phyloP scores from a whole-genome alignment of 2,329 filamentous ascomycete genomes.

The Microdochium bolleyi region DNA sequence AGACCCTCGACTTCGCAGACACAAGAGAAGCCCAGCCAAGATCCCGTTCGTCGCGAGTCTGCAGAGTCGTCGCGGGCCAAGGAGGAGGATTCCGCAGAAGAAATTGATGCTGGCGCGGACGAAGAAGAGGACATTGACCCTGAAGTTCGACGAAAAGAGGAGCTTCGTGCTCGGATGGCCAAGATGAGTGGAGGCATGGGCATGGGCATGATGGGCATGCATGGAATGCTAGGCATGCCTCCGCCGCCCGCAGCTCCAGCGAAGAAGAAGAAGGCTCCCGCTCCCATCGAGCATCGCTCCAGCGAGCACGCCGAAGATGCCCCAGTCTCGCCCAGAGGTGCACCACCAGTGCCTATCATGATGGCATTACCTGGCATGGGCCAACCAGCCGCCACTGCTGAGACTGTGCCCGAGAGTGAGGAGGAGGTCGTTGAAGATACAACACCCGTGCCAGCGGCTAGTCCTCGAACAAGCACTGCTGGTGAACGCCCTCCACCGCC shows the following conservation, averaged over 20 bases:
- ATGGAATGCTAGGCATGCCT: constrained; percentile 79
- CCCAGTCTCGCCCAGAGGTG: constrained; percentile 30
- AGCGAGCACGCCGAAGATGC: constrained; percentile 37
- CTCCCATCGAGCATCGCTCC: constrained; percentile 28
- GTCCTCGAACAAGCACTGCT: constrained; percentile 6
- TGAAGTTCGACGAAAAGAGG: constrained; percentile 76
- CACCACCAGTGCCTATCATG: constrained; percentile 49
- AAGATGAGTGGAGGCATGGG: constrained; percentile 95
- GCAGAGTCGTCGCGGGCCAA: constrained; percentile 25
- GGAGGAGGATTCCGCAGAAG: constrained; percentile 33
- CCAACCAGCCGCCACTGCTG: constrained; percentile 27
- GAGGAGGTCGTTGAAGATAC: constrained; percentile 12
- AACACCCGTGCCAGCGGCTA: constrained; percentile 18
- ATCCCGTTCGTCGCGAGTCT: constrained; percentile 36
- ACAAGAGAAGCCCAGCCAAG: constrained; percentile 13
- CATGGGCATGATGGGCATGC: constrained; percentile 53
- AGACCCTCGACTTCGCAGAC: constrained; percentile 17
- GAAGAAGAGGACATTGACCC: constrained; percentile 83
- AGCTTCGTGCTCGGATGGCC: constrained; percentile 90
- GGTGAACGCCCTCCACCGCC: not conserved
- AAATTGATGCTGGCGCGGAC: constrained; percentile 56
- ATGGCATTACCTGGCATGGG: constrained; percentile 69
- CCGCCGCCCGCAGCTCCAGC: constrained; percentile 39
- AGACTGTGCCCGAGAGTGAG: not conserved
- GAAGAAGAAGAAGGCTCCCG: constrained; percentile 48